Evolutionary conservation across 176 grass and related monocot species (phyloP), one percentile per base, ranked within the genome.

Genomic region (Oryza meridionalis): DNA sequence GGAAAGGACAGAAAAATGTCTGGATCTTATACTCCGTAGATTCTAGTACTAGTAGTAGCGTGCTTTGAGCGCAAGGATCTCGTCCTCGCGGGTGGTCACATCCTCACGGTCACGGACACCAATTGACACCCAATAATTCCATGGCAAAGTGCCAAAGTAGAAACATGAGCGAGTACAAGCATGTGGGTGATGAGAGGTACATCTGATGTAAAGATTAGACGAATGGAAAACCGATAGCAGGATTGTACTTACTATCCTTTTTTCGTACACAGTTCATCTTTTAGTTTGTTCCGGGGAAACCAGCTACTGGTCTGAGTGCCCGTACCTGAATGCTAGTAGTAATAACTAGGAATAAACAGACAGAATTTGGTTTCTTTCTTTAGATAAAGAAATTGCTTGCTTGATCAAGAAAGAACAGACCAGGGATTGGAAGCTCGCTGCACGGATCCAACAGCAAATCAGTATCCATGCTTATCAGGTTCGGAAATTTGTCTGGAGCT

Each of bases 81-180:
- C n/a, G 53, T 14, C 43, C 17, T 80, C 26, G 42, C 27, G 40
- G 29, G 6, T 72, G 55, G 67, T 50, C 79, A 65, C 4, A 73
- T 82, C 50, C 53, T 71, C 40, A 78, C 43, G 53, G 53, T 71
- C 40, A 78, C 43, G 53, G 53, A 65, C 73, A 53, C 49, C 62
- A 25, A 72, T 72, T 25, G 76, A 86, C 9, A n/a, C 37, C 53
- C 84, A 65, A 51, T 73, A 11, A 43, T 66, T 51, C 8, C 10
- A 21, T 10, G 76, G 38, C 58, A 73, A 31, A 11, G 27, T 10
- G 76, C 27, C 43, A 73, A 43, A 11, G 27, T 26, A 25, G 19
- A 10, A 65, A 22, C 27, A 47, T 17, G n/a, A 73, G 42, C 43
- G 21, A 24, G 74, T 72, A 32, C 86, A 78, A 6, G 66, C 80